Base-by-base conservation (phyloP, 179 eudicot genomes). In the Gypsophila paniculata region DNA sequence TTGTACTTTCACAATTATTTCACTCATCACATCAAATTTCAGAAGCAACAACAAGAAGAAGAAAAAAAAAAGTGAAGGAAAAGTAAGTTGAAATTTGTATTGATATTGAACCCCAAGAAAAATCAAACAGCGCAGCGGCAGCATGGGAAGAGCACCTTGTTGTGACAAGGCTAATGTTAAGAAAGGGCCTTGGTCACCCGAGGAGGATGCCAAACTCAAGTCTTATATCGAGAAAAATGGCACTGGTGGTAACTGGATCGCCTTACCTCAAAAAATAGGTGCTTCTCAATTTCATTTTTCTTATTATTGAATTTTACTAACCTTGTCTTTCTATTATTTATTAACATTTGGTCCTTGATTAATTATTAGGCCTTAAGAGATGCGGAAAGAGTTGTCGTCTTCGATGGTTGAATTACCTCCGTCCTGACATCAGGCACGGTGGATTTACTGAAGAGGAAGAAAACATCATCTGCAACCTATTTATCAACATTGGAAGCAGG, bases 71-170 rank as follows among this genome's bases (percentile, higher is more conserved):
- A n/a, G 62, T 26, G 21, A 26, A 64, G 53, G 49, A 77, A 19
- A 34, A 36, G n/a, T 4, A 22, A 57, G 21, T 2, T 44, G n/a
- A n/a, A n/a, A n/a, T n/a, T n/a, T n/a, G n/a, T n/a, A n/a, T n/a
- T n/a, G n/a, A n/a, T n/a, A n/a, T n/a, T n/a, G n/a, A 23, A 23
- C 18, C 55, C 34, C 10, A 22, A 48, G 2, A 49, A 22, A 25
- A 26, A 23, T 64, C 68, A 38, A n/a, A n/a, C n/a, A n/a, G n/a
- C n/a, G n/a, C n/a, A n/a, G n/a, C n/a, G n/a, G n/a, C n/a, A n/a
- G n/a, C n/a, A n/a, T 89, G 96, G 96, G 96, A 32, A 87, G 96
- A 74, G 96, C 96, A 72, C 96, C 96, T 75, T 90, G 96, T 72
- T 90, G 96, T 83, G 96, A 90, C 82, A 90, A 90, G 58, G 89